phyloP scores from a whole-genome alignment of 495 filamentous ascomycete species.

The Usnea hakonensis region DNA sequence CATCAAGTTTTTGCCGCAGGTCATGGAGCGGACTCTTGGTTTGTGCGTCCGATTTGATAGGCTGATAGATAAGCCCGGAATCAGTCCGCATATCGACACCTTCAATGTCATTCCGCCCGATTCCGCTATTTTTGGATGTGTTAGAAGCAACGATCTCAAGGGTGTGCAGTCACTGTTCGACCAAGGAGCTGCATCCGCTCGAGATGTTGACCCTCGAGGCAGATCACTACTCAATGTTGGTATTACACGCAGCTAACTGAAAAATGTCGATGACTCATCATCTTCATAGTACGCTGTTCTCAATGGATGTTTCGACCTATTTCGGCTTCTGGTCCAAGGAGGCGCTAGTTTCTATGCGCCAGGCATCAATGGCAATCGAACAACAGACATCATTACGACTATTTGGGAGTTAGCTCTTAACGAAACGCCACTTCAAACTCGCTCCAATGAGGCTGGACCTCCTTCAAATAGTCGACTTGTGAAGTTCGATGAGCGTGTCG shows the following conservation, averaged over 20 bases:
- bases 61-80: not conserved
- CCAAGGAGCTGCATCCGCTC: not conserved
- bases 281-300: not conserved
- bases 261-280: not conserved
- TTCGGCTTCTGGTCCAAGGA: not conserved
- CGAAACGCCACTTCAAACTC: too few relatives aligned
- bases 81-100: not conserved
- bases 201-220: not conserved
- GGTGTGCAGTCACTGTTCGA: not conserved
- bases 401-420: too few relatives aligned
- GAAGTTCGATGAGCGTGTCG: not conserved
- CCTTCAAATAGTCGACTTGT: not conserved
- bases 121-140: not conserved
- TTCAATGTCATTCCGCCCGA: slow-evolving; percentile 3
- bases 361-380: not conserved
- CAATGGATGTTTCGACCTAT: not conserved
- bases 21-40: not conserved
- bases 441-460: too few relatives aligned
- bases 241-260: not conserved
- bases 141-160: not conserved
- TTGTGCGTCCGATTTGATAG: not conserved
- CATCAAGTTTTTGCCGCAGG: not conserved
- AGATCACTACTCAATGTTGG: not conserved
- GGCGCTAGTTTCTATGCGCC: not conserved
- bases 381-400: not conserved